Conservation (phyloP, 179 eudicot species). For the Beta macrorhiza region DNA sequence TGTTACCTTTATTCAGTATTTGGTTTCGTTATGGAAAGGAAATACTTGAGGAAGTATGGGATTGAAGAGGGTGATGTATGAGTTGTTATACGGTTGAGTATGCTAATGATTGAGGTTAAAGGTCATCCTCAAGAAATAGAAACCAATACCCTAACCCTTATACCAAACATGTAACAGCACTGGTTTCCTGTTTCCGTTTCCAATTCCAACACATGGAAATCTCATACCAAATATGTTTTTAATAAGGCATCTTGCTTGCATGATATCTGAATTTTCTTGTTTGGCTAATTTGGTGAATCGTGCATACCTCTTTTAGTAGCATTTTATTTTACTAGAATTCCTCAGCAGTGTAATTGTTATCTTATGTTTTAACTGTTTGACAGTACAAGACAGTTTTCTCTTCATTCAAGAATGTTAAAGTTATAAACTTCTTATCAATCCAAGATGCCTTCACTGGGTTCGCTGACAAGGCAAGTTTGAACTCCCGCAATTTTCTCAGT, state of each 20-base stretch:
- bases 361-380: not conserved
- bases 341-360: not conserved
- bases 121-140: too few species aligned
- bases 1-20: too few species aligned
- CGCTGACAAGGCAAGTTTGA: slow-evolving; percentile 61
- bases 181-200: too few species aligned
- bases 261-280: not conserved
- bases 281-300: not conserved
- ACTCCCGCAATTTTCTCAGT: not conserved
- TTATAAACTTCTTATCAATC: slow-evolving; percentile 79
- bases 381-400: slow-evolving; percentile 63
- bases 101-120: too few species aligned
- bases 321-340: not conserved
- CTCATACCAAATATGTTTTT: too few species aligned
- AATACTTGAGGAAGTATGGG: too few species aligned
- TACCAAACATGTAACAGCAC: too few species aligned
- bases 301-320: not conserved
- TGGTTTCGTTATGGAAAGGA: too few species aligned
- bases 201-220: too few species aligned
- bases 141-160: too few species aligned
- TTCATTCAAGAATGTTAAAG: slow-evolving; percentile 64
- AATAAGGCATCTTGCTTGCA: not conserved
- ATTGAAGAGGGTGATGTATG: too few species aligned
- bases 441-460: slow-evolving; percentile 83
- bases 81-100: too few species aligned